Evolutionary conservation across 108 stramenopile genomes (phyloP), one percentile per base, ranked within the genome.

Genomic region (Conticribra weissflogii): DNA sequence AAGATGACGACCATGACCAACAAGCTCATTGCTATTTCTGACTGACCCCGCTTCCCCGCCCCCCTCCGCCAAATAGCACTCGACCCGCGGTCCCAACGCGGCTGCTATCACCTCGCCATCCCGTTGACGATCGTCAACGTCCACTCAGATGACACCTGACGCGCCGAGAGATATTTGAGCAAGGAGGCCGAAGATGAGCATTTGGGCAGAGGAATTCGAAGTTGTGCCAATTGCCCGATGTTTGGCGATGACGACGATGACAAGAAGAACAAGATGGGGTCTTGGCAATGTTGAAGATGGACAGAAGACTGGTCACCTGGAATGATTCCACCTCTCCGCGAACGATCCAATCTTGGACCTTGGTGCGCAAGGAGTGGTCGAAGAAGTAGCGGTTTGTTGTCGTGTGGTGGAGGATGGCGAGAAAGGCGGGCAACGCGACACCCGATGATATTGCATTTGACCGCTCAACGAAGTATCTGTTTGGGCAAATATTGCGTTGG

Each of bases 401-500:
- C n/a, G n/a, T n/a, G n/a, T 68, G 57, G 72, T 28, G 14, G 54
- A 55, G 17, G 70, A 56, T 32, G 27, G 54, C 21, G 88, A 81
- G 21, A 34, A 18, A 0, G 32, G 16, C 29, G 67, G 55, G 1
- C 91, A 92, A 47, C 49, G 72, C 24, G 88, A 93, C 62, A 29
- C 77, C n/a, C n/a, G n/a, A n/a, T n/a, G n/a, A n/a, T n/a, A n/a
- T n/a, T n/a, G n/a, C n/a, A n/a, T n/a, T n/a, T n/a, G n/a, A n/a
- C n/a, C n/a, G n/a, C n/a, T n/a, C n/a, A n/a, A n/a, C n/a, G n/a
- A n/a, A n/a, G n/a, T n/a, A n/a, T n/a, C n/a, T n/a, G n/a, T n/a
- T 18, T 84, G 93, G 2, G 84, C 86, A 8, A 88, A 83, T 28
- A 60, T 94, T 44, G 87, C 88, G 8, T 59, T 94, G 25, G 50